Evolutionary conservation across 225 moss, liverwort and hornwort genomes (phyloP).

Genomic region (Marchantia polymorpha): DNA sequence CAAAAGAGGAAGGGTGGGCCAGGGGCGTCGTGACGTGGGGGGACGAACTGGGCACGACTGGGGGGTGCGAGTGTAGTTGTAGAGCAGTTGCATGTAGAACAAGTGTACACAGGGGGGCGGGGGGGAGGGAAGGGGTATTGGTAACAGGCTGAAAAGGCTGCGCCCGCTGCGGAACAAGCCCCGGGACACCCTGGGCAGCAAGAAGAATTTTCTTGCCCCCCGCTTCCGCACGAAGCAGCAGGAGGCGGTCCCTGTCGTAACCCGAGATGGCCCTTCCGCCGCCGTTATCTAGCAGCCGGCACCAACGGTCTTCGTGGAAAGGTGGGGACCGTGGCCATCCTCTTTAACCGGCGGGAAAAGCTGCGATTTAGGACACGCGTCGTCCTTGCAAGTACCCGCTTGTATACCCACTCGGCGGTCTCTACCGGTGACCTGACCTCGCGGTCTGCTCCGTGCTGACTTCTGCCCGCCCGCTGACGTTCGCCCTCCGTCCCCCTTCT

Average conservation of each 20-base stretch:
- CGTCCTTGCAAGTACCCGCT: slow-evolving; percentile 1
- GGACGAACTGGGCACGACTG: slow-evolving; percentile 1
- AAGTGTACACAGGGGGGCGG: slow-evolving; percentile 14
- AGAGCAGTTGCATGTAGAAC: slow-evolving; percentile 7
- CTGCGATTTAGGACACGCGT: background rate
- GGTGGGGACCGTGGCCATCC: background rate
- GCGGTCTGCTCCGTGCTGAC: too few species aligned
- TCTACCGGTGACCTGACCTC: background rate
- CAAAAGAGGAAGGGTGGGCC: background rate
- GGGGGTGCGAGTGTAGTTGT: slow-evolving; percentile 1
- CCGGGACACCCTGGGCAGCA: background rate
- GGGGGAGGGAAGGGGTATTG: too few species aligned
- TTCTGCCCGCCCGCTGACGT: background rate
- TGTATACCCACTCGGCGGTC: background rate
- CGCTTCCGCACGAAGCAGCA: background rate
- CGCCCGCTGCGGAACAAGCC: background rate
- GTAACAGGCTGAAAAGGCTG: background rate
- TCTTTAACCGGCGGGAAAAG: background rate
- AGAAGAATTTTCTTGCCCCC: background rate
- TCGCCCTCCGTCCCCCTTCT: background rate
- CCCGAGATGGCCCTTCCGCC: background rate
- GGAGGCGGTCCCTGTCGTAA: slow-evolving; percentile 2
- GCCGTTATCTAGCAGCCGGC: slow-evolving; percentile 16
- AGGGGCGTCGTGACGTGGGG: background rate
- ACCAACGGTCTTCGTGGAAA: slow-evolving; percentile 14